These are phyloP conservation scores for Fraxinus velutina DNA, from an alignment of 305 asterid species.

Conservation along the genomic window DNA sequence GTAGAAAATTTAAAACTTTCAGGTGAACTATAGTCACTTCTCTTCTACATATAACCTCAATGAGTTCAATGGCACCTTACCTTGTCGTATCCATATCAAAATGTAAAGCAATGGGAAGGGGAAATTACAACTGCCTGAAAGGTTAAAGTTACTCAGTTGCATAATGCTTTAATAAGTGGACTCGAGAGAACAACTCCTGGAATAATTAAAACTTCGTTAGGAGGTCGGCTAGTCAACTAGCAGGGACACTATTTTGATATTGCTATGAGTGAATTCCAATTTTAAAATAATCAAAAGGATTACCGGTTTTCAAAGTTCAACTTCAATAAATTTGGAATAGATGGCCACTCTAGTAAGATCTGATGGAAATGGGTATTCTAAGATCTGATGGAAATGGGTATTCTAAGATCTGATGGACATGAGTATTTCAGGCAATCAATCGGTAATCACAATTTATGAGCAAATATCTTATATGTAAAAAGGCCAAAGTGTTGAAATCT, in stretches of 20 bases:
- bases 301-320: background rate
- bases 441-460: background rate
- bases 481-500: background rate
- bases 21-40: background rate
- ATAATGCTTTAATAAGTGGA: background rate
- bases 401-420: background rate
- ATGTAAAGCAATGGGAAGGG: background rate
- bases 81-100: background rate
- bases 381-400: conserved; percentile 4
- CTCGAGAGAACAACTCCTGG: background rate
- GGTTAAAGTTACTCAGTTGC: background rate
- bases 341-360: conserved; percentile 1
- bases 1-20: background rate
- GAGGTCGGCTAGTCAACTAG: background rate
- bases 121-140: background rate
- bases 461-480: background rate
- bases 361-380: background rate
- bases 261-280: background rate
- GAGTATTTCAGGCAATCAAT: background rate
- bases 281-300: background rate
- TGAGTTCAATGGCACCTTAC: background rate
- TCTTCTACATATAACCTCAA: conserved; percentile 7
- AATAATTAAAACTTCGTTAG: background rate
- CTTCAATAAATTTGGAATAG: background rate
- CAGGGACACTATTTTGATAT: background rate